Evolutionary conservation across 2,329 filamentous ascomycete species (phyloP).

Genomic region (Aspergillus novoparasiticus): DNA sequence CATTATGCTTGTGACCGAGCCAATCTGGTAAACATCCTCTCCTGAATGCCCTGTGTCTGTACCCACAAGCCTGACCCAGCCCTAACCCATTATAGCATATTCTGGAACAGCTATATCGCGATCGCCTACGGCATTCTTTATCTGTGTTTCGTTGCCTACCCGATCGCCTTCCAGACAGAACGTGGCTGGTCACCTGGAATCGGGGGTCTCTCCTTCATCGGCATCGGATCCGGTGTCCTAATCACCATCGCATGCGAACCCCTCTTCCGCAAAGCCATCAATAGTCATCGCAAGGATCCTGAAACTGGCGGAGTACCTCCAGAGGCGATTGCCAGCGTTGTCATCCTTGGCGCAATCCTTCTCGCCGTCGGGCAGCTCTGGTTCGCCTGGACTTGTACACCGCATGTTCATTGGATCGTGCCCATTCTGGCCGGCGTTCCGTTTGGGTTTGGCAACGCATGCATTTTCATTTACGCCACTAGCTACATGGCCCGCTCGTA

Average conservation of each 20-base stretch:
- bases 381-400: constrained; percentile 83
- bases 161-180: constrained; percentile 71
- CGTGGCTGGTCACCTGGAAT: constrained; percentile 74
- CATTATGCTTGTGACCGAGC: constrained; percentile 72
- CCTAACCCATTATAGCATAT: constrained; percentile 55
- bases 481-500: constrained; percentile 79
- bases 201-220: constrained; percentile 74
- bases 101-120: constrained; percentile 68
- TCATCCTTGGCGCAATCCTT: constrained; percentile 73
- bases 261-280: constrained; percentile 72
- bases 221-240: constrained; percentile 60
- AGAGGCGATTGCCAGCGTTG: constrained; percentile 75
- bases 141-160: constrained; percentile 85
- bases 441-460: constrained; percentile 73
- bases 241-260: constrained; percentile 59
- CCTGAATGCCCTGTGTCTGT: background rate
- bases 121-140: constrained; percentile 82
- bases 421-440: constrained; percentile 77
- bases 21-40: constrained; percentile 65
- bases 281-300: constrained; percentile 71
- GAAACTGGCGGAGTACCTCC: constrained; percentile 70
- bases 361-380: constrained; percentile 75
- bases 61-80: background rate
- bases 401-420: constrained; percentile 75
- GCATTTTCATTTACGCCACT: constrained; percentile 75